These are phyloP conservation scores for Talaromyces piceae DNA, from an alignment of 2,329 filamentous ascomycete species.

Conservation along the genomic window DNA sequence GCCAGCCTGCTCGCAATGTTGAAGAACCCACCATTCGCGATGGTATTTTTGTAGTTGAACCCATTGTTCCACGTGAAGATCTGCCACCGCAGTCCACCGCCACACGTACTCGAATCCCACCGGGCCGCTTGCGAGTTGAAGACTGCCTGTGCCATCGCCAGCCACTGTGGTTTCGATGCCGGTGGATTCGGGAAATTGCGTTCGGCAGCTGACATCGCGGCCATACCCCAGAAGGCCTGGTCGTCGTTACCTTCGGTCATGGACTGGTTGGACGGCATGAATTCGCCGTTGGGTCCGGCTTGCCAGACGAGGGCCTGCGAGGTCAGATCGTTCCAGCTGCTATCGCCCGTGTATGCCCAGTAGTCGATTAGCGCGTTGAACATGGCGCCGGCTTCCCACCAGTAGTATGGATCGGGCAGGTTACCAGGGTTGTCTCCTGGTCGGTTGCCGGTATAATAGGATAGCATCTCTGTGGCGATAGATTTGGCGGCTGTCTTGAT, in stretches of 20 bases:
- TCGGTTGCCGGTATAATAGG: constrained; percentile 43
- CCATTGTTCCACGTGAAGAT: constrained; percentile 71
- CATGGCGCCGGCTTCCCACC: constrained; percentile 41
- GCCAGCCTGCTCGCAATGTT: constrained; percentile 70
- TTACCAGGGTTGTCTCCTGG: constrained; percentile 46
- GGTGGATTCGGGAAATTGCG: constrained; percentile 29
- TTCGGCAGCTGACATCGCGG: constrained; percentile 51
- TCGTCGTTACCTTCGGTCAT: constrained; percentile 48
- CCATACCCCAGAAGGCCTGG: constrained; percentile 52
- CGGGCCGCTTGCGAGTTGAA: constrained; percentile 64
- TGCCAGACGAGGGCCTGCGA: constrained; percentile 32
- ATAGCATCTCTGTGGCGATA: constrained; percentile 43
- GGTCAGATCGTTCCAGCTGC: constrained; percentile 31
- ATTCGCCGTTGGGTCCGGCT: constrained; percentile 29
- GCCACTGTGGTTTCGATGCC: constrained; percentile 22
- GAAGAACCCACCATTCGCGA: constrained; percentile 77
- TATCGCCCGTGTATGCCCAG: constrained; percentile 37
- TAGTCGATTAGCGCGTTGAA: constrained; percentile 36
- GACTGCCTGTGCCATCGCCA: constrained; percentile 59
- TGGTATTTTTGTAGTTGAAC: constrained; percentile 74
- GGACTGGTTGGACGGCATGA: constrained; percentile 37
- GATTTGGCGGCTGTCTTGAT: constrained; percentile 41
- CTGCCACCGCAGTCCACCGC: constrained; percentile 73
- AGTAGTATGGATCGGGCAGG: constrained; percentile 42
- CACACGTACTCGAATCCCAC: constrained; percentile 62